Base-by-base conservation (phyloP, 768 basidiomycete genomes). In the Rickenella mellea region DNA sequence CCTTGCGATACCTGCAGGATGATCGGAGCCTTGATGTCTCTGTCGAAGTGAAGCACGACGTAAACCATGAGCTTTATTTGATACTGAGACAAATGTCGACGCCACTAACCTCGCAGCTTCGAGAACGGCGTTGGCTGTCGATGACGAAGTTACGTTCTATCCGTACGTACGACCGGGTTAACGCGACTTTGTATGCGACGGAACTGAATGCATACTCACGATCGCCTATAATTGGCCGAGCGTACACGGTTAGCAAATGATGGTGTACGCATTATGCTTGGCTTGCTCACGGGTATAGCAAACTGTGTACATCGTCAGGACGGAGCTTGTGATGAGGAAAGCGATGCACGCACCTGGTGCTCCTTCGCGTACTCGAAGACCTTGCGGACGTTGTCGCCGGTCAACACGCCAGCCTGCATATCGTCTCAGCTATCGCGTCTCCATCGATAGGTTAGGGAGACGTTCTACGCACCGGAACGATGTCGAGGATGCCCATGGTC, bases 1-100 rank as follows among this genome's bases (percentile, higher is more conserved):
- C 96, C 96, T 62, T 99, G 93, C 42, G 96, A 99, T 49, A 93
- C 82, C 61, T 98, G 96, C 55, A 97, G 70, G 65, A 99, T 98
- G 67, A 99, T 92, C 45, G 94, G 94, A 24, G 94, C 74, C 64
- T 98, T 97, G 74, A 87, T 78, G 62, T 97, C 96, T 50, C 89
- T 89, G 54, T 33, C 15, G 8, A 25, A 27, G 22, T 44, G 6
- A 20, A n/a, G n/a, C n/a, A n/a, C n/a, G n/a, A n/a, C n/a, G n/a
- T n/a, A n/a, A n/a, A n/a, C n/a, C 15, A 36, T 36, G 19, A 36
- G 33, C 19, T 36, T 22, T 36, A 20, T 14, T 6, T 20, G 27
- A 29, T 17, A 36, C 21, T 11, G 15, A 32, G 22, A 21, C 12
- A 17, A 5, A 11, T 2, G 24, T 36, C 26, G 12, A 11, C 14